phyloP scores from a whole-genome alignment of 192 early-diverging fungal genomes.

The Dissophora ornata region DNA sequence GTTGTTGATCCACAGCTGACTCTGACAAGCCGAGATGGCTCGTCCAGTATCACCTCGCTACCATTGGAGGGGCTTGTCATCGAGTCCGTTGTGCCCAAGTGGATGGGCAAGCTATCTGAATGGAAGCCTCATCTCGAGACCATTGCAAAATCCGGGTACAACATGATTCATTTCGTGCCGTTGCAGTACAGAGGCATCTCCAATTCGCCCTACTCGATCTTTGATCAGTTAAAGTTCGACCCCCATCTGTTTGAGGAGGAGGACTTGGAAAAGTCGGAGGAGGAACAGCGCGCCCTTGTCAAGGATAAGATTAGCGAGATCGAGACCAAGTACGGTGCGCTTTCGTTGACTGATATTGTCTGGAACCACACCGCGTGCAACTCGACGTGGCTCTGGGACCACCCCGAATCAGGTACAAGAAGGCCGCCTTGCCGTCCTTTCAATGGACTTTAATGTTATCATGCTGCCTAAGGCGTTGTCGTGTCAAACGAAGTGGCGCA shows the following conservation, averaged over 20 bases:
- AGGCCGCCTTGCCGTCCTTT: not conserved
- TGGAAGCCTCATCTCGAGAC: constrained; percentile 82
- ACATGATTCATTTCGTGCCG: constrained; percentile 99
- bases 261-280: constrained; percentile 58
- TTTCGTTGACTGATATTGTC: constrained; percentile 93
- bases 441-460: no score
- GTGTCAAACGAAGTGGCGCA: no score
- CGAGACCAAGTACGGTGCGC: constrained; percentile 72
- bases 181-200: constrained; percentile 90
- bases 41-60: constrained; percentile 54
- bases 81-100: constrained; percentile 95
- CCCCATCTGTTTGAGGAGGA: constrained; percentile 83
- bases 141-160: constrained; percentile 87
- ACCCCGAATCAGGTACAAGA: constrained; percentile 89
- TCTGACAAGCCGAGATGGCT: constrained; percentile 13
- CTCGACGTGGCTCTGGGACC: constrained; percentile 92
- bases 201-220: constrained; percentile 98
- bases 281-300: constrained; percentile 74
- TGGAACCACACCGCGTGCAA: constrained; percentile 99
- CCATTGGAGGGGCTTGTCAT: constrained; percentile 91
- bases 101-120: constrained; percentile 84
- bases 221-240: constrained; percentile 91
- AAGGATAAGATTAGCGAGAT: constrained; percentile 65
- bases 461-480: no score
- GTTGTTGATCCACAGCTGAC: constrained; percentile 89